A percentile compares a stretch with the other conserved stretches of the same genome.
These are phyloP conservation scores for Fusarium longipes DNA, from an alignment of 2,329 filamentous ascomycete species.

Conservation along the genomic window DNA sequence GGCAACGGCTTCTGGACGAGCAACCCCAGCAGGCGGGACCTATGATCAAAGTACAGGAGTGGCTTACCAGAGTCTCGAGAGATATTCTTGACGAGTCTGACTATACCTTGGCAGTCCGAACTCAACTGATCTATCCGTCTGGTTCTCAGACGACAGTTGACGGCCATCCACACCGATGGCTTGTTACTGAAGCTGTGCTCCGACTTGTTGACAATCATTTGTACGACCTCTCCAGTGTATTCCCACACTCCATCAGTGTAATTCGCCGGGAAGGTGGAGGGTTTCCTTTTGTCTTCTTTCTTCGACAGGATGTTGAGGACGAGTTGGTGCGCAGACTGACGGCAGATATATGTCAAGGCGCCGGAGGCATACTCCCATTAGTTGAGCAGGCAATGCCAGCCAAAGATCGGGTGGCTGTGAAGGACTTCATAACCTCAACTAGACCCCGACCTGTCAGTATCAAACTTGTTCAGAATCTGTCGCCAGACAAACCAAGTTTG, in stretches of 20 bases:
- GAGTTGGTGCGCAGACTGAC: constrained; percentile 50
- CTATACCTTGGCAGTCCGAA: constrained; percentile 64
- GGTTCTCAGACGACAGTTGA: constrained; percentile 63
- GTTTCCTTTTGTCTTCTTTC: constrained; percentile 65
- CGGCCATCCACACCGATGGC: constrained; percentile 65
- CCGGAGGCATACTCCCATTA: constrained; percentile 41
- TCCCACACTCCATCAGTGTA: constrained; percentile 51
- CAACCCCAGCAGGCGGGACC: constrained; percentile 55
- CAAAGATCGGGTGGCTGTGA: constrained; percentile 43
- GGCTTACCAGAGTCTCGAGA: constrained; percentile 61
- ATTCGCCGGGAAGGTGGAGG: constrained; percentile 45
- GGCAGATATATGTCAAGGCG: constrained; percentile 36
- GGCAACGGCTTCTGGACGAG: constrained; percentile 66
- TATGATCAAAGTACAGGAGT: constrained; percentile 65
- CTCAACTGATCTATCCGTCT: constrained; percentile 69
- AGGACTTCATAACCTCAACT: constrained; percentile 39
- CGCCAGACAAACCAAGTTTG: constrained; percentile 38
- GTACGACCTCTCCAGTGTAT: constrained; percentile 51
- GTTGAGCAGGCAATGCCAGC: constrained; percentile 27
- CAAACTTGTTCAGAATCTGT: constrained; percentile 29
- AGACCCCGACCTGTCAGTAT: constrained; percentile 21
- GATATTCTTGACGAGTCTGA: constrained; percentile 76
- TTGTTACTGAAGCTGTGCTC: constrained; percentile 56
- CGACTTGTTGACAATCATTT: constrained; percentile 56
- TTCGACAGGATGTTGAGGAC: constrained; percentile 61